Evolutionary conservation across 2,329 filamentous ascomycete genomes (phyloP), one percentile per base, ranked within the genome.

Genomic region (Thelonectria blattea): DNA sequence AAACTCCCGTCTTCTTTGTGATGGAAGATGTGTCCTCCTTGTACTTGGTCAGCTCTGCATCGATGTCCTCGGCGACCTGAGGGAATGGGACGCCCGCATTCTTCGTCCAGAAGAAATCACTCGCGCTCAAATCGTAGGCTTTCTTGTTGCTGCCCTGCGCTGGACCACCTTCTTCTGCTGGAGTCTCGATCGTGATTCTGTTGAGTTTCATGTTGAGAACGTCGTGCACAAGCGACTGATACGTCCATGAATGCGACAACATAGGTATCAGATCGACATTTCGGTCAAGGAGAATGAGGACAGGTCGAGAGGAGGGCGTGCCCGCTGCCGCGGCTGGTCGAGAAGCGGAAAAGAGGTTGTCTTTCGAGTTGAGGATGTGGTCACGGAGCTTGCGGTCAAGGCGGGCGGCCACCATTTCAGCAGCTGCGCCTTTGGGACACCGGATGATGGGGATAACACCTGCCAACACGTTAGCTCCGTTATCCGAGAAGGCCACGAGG

Each of bases 221-320:
- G 63, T 85, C 86, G 67, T 87, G 91, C 15, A 96, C 91, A 11
- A 97, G 81, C 8, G 91, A 95, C 75, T 96, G 93, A 70, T 96
- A 88, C 9, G 85, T 85, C 83, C 83, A 85, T 18, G 93, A 97
- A 77, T 99, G 95, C 14, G 94, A 97, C n/a, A 99, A 85, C 95
- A 99, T 98, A 2, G 95, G 93, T 65, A 97, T 92, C 54, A 99
- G 80, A 75, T 99, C 95, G 46, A 99, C 89, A 72, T 97, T 98
- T 68, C 95, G 89, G 77, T 99, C 95, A 49, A 98, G 89, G 53
- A 99, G 91, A 66, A 99, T 88, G 47, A 99, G 86, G 0, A 98
- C 92, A 1, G 96, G 95, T 50, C 96, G 83, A 22, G 92, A 91
- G 9, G 88, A 86, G 2, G 89, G 85, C 0, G 91, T 89, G 15